A percentile compares a stretch with the other conserved stretches of the same genome.
Conservation (phyloP, 148 eudicot species). For the Arctostaphylos glauca region DNA sequence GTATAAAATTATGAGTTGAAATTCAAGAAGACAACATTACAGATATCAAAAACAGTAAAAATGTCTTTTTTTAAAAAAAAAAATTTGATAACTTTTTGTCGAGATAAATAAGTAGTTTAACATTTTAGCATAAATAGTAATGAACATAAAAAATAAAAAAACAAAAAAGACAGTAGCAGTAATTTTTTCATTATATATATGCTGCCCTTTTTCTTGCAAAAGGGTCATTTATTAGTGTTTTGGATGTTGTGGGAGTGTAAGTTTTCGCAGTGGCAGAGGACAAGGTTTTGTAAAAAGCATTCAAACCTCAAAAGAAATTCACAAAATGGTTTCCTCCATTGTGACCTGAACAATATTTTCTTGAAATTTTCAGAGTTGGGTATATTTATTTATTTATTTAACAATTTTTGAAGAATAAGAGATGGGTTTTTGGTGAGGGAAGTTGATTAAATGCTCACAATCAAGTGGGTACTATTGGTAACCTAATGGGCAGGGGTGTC, state of each 20-base stretch:
- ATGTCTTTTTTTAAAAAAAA: no score
- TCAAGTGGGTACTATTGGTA: conserved; percentile 7
- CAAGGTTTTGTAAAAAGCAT: background rate
- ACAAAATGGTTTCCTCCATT: background rate
- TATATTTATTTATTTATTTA: background rate
- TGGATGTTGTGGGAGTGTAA: background rate
- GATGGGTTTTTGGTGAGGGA: conserved; percentile 3
- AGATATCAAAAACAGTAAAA: no score
- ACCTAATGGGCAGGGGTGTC: conserved; percentile 1
- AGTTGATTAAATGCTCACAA: background rate
- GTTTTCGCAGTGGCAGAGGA: background rate
- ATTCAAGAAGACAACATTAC: no score
- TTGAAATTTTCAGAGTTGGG: background rate
- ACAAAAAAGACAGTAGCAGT: no score
- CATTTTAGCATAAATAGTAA: background rate
- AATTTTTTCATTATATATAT: no score
- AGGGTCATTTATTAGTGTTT: no score
- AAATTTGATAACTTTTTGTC: no score
- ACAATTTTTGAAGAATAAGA: no score
- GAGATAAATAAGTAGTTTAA: no score
- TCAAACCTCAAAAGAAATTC: background rate
- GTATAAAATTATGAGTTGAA: no score
- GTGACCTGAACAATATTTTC: no score
- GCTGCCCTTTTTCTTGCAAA: no score
- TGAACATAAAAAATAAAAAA: background rate